Evolutionary conservation across 2,329 filamentous ascomycete species (phyloP).

Genomic region (Fusarium sp.): DNA sequence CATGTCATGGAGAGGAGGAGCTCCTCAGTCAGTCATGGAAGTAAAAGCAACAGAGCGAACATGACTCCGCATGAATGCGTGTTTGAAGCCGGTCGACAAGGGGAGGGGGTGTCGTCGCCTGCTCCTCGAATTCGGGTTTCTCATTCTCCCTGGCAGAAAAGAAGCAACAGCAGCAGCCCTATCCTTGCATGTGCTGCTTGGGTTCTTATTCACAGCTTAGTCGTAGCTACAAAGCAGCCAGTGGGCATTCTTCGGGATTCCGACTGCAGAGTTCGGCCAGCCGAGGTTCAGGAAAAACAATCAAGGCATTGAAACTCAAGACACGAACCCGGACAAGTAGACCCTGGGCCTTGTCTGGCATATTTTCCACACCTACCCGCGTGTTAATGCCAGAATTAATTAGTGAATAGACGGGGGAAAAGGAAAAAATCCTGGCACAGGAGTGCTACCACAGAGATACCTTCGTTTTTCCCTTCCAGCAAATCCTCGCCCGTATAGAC

Average conservation of each 20-base stretch:
- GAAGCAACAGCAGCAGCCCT: background rate
- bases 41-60: background rate
- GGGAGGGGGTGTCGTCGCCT: background rate
- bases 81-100: background rate
- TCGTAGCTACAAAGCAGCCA: background rate
- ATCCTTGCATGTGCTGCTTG: background rate
- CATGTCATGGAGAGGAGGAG: background rate
- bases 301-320: background rate
- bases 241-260: background rate
- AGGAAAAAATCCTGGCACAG: background rate
- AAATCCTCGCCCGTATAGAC: constrained; percentile 2
- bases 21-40: background rate
- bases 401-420: background rate
- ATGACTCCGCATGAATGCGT: constrained; percentile 8
- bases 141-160: constrained; percentile 8
- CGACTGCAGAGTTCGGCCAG: background rate
- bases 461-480: background rate
- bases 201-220: background rate
- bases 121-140: constrained; percentile 30
- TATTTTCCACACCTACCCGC: background rate
- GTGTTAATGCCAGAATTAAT: background rate
- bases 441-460: constrained; percentile 1
- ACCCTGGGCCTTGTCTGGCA: background rate
- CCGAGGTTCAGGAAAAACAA: background rate
- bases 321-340: background rate